Evolutionary conservation across 78 protist species (phyloP), one percentile per base, ranked within the genome.

Genomic region (Dictyostelium capitatum): DNA sequence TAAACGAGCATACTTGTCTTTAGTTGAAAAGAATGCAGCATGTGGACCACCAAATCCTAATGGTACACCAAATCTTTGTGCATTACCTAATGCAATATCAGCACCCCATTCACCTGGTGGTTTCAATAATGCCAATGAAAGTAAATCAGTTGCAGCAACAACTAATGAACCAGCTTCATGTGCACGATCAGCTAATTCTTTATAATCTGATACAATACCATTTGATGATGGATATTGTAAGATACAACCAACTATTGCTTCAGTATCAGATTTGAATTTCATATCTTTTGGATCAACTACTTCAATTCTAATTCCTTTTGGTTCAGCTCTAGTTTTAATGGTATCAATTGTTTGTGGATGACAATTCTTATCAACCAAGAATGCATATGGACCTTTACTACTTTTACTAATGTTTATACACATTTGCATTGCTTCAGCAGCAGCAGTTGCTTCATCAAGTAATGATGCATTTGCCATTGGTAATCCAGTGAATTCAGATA

Each of bases 21-120:
- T 72, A 85, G 89, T 59, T 23, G 99, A 97, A 67, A 99, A 91
- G 98, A 96, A 99, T 51, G 99, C 99, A 14, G 99, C 99, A 89
- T 98, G 99, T 50, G 99, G 99, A n/a, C 99, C 99, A 37, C 98
- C 99, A 53, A 80, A 97, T 54, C 99, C 99, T 32, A 99, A 79
- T 15, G 99, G 99, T 7, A 98, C 98, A 70, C 99, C 99, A 81
- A 98, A 98, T 19, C 99, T 95, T 91, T 98, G 99, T 1, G 97
- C 30, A n/a, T 69, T 87, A 56, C 99, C 99, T 43, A 98, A 70
- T 12, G 89, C 97, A 47, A 99, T 96, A 89, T 98, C 99, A 23
- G 98, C 98, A 46, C 98, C 98, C 84, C 93, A 89, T 87, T 93
- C 97, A 51, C 94, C 94, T 64, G 95, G 90, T 91, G 92, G 83